Evolutionary conservation across 441 rosid genomes (phyloP).

Genomic region (Lepidium campestre): DNA sequence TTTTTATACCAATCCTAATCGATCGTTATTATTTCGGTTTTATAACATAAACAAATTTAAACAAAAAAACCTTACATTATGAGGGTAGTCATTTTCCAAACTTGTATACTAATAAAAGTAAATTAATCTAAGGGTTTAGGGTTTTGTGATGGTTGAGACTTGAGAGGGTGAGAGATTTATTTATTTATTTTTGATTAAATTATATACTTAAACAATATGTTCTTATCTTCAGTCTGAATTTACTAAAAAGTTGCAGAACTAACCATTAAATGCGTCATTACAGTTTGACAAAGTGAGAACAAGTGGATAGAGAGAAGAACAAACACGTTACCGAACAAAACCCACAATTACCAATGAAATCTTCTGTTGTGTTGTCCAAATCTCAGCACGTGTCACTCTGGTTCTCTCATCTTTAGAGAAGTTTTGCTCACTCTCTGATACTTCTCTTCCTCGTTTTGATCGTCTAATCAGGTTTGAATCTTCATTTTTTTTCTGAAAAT

Average conservation of each 20-base stretch:
- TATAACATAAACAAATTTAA: too few species aligned
- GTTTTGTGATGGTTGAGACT: too few species aligned
- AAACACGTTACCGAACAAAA: background rate
- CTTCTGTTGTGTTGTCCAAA: slow-evolving; percentile 8
- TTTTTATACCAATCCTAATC: too few species aligned
- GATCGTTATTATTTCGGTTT: too few species aligned
- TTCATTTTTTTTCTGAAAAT: background rate
- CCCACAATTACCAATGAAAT: background rate
- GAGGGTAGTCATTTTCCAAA: too few species aligned
- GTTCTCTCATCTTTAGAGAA: background rate
- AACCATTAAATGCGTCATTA: background rate
- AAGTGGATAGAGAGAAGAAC: slow-evolving; percentile 1
- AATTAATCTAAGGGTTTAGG: too few species aligned
- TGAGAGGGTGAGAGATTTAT: too few species aligned
- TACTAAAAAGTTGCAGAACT: background rate
- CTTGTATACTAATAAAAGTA: too few species aligned
- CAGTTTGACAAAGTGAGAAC: background rate
- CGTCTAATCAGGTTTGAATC: slow-evolving; percentile 19
- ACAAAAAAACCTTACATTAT: too few species aligned
- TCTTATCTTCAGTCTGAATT: background rate
- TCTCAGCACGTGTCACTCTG: slow-evolving; percentile 5
- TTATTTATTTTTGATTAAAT: too few species aligned
- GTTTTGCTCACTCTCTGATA: background rate
- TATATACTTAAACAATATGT: background rate
- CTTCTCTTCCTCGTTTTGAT: background rate